phyloP scores from a whole-genome alignment of 495 filamentous ascomycete species.

The Aspergillus ostianus region DNA sequence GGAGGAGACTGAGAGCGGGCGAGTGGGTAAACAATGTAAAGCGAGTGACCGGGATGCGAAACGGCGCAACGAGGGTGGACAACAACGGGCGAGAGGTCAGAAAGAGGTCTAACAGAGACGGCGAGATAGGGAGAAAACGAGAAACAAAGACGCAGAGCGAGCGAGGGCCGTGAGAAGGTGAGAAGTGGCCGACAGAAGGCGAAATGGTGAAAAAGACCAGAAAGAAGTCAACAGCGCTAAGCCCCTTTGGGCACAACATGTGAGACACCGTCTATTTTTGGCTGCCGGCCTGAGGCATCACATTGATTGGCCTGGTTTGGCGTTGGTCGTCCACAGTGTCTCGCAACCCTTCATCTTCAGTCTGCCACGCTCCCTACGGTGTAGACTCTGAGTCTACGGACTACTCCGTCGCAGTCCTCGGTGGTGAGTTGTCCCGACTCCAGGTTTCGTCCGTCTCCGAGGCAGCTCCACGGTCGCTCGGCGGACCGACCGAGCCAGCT shows the following conservation, averaged over 20 bases:
- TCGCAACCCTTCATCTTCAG: no score
- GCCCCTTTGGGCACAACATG: slow-evolving; percentile 14
- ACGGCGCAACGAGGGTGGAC: neutral
- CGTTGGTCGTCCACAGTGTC: no score
- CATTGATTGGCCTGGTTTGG: neutral
- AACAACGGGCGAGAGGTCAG: slow-evolving; percentile 1
- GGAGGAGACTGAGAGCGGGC: slow-evolving; percentile 13
- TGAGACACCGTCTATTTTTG: slow-evolving; percentile 31
- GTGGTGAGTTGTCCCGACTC: neutral
- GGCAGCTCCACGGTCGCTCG: slow-evolving; percentile 6
- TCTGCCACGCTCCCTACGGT: no score
- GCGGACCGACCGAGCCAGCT: neutral
- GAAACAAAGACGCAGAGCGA: slow-evolving; percentile 6
- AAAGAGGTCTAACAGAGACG: neutral
- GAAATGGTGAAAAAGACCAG: slow-evolving; percentile 13
- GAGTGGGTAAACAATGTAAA: slow-evolving; percentile 23
- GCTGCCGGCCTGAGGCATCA: neutral
- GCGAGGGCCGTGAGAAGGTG: neutral
- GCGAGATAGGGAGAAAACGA: slow-evolving; percentile 9
- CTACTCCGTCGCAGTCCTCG: neutral
- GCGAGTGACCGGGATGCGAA: slow-evolving; percentile 21
- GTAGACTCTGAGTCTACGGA: no score
- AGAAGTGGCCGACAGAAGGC: slow-evolving; percentile 6
- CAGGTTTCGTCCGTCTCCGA: no score
- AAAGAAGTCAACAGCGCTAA: neutral